These are phyloP conservation scores for Pseudevernia furfuracea DNA, from an alignment of 495 filamentous ascomycete species.

Conservation along the genomic window DNA sequence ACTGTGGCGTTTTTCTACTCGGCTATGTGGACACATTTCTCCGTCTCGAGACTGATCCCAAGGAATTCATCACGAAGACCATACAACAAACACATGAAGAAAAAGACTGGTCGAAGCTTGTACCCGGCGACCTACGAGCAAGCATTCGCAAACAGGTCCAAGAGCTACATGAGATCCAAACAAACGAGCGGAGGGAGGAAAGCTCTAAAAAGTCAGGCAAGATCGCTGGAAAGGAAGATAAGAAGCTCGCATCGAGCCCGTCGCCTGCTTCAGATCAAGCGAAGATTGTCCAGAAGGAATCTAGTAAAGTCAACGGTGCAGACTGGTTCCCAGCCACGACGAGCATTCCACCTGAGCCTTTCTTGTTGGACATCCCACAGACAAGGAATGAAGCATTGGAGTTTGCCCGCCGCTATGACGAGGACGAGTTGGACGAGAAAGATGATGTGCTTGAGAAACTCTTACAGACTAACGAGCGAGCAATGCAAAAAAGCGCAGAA, in stretches of 20 bases:
- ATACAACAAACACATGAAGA: slow-evolving; percentile 43
- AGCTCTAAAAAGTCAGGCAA: slow-evolving; percentile 19
- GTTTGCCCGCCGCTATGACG: not conserved
- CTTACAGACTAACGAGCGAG: not conserved
- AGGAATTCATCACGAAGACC: slow-evolving; percentile 52
- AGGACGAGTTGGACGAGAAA: not conserved
- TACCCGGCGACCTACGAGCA: slow-evolving; percentile 44
- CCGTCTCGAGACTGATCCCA: slow-evolving; percentile 43
- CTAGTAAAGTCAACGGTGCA: not conserved
- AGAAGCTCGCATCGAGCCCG: slow-evolving; percentile 3
- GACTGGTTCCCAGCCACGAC: not conserved
- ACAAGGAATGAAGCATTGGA: not conserved
- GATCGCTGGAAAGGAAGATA: not conserved
- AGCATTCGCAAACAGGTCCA: slow-evolving; percentile 48
- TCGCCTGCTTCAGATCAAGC: slow-evolving; percentile 1
- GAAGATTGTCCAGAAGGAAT: not conserved
- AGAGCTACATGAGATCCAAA: slow-evolving; percentile 42
- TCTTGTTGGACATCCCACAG: not conserved
- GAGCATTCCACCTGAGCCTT: not conserved
- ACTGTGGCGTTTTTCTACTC: slow-evolving; percentile 82
- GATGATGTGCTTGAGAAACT: not conserved
- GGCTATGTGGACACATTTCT: slow-evolving; percentile 79
- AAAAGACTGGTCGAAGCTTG: slow-evolving; percentile 48
- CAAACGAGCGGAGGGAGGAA: slow-evolving; percentile 21
- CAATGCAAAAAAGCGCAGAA: not conserved